phyloP scores from a whole-genome alignment of 2,329 filamentous ascomycete species.

The Aureobasidium melanogenum region DNA sequence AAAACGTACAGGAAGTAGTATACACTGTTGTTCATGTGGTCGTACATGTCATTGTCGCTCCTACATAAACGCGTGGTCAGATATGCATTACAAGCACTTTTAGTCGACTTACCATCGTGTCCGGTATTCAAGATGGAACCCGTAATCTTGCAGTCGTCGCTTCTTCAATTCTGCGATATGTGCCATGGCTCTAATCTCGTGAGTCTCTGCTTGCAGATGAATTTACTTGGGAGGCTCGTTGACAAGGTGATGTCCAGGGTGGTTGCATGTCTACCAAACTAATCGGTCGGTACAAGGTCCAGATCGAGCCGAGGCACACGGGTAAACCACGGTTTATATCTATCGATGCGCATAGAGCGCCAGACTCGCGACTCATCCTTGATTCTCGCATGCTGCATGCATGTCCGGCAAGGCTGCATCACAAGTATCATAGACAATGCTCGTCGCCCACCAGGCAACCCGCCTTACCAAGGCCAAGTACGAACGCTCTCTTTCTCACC shows the following conservation, averaged over 20 bases:
- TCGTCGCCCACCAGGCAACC: background rate
- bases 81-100: background rate
- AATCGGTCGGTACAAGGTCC: background rate
- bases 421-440: background rate
- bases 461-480: background rate
- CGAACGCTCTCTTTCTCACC: background rate
- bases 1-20: conserved; percentile 62
- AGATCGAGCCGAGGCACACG: background rate
- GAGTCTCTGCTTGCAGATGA: background rate
- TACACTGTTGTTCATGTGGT: conserved; percentile 84
- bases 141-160: conserved; percentile 63
- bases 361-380: background rate
- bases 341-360: background rate
- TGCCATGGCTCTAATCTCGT: conserved; percentile 3
- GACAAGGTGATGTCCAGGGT: conserved; percentile 1
- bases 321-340: background rate
- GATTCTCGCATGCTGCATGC: background rate
- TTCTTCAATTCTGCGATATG: conserved; percentile 38
- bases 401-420: conserved; percentile 4
- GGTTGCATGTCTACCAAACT: background rate
- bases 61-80: conserved; percentile 34
- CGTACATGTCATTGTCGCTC: conserved; percentile 92
- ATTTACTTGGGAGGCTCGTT: background rate
- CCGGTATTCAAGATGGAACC: conserved; percentile 69
- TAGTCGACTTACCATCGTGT: conserved; percentile 64